Evolutionary conservation across 257 asterid species (phyloP), one percentile per base, ranked within the genome.

Genomic region (Scutellaria baicalensis): DNA sequence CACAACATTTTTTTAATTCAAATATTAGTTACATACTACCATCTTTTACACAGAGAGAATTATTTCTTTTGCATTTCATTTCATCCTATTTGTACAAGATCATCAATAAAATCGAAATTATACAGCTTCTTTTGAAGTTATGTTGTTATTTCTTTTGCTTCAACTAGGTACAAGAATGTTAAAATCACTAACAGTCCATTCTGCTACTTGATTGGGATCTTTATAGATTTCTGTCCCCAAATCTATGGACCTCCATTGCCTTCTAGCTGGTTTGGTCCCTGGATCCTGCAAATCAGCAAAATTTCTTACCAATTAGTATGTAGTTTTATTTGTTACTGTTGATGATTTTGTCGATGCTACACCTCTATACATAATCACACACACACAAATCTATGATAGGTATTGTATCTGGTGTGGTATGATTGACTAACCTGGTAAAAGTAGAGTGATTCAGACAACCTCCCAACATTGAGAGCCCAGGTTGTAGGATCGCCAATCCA

Each of bases 131-230:
- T 21, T 68, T 55, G 27, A 42, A 43, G 66, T 59, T 5, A 3
- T 27, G 33, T 27, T 23, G 18, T 11, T 40, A 11, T 58, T 47
- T 3, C 6, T 17, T 27, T 51, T 36, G 63, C 12, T 31, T 67
- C 31, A 27, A 35, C 8, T 59, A 9, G 70, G 70, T 11, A 71
- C 83, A 75, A 89, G 84, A 66, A 90, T 82, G 78, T 91, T 86
- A 76, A 90, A 90, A 82, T 84, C 83, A 78, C 81, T 76, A 59
- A 91, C 93, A n/a, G 93, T 91, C 95, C 97, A 89, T 71, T 91
- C 95, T 59, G 93, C 97, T 48, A 81, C 84, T 82, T 84, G 91
- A 78, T 82, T 75, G n/a, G 85, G 82, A 50, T 74, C 84, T 71
- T 77, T 85, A 72, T 65, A 88, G 20, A 88, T 90, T 65, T 88